Conservation (phyloP, 225 moss, liverwort and hornwort genomes). For the Pseudoscleropodium purum region DNA sequence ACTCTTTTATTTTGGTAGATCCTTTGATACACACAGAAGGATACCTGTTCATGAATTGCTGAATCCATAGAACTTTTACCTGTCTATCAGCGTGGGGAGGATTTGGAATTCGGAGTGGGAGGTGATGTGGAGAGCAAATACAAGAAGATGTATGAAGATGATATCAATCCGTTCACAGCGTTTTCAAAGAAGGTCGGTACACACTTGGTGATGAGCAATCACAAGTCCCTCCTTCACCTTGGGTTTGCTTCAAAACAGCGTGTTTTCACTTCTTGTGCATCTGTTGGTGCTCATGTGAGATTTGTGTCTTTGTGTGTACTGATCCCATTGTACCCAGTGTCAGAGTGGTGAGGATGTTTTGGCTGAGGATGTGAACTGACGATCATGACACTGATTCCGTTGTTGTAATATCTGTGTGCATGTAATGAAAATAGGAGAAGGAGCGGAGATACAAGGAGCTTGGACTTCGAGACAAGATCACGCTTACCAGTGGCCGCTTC, state of each 20-base stretch:
- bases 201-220: not conserved
- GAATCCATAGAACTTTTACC: not conserved
- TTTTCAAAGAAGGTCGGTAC: conserved; percentile 92
- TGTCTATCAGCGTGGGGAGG: conserved; percentile 64
- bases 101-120: conserved; percentile 68
- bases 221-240: not conserved
- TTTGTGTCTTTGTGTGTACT: not conserved
- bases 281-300: not conserved
- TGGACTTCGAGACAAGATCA: conserved; percentile 90
- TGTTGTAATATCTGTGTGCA: not conserved
- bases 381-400: not conserved
- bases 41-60: not conserved
- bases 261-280: not conserved
- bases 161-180: conserved; percentile 90
- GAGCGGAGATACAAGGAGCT: conserved; percentile 93
- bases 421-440: conserved; percentile 50
- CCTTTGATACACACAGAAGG: not conserved
- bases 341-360: not conserved
- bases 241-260: not conserved
- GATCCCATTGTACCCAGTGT: not conserved
- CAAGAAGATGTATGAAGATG: conserved; percentile 97
- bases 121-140: conserved; percentile 92
- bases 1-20: not conserved
- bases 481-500: conserved; percentile 92
- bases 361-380: not conserved